These are phyloP conservation scores for Debaryomyces subglobosus DNA, from an alignment of 1,139 yeast genomes.

Conservation along the genomic window DNA sequence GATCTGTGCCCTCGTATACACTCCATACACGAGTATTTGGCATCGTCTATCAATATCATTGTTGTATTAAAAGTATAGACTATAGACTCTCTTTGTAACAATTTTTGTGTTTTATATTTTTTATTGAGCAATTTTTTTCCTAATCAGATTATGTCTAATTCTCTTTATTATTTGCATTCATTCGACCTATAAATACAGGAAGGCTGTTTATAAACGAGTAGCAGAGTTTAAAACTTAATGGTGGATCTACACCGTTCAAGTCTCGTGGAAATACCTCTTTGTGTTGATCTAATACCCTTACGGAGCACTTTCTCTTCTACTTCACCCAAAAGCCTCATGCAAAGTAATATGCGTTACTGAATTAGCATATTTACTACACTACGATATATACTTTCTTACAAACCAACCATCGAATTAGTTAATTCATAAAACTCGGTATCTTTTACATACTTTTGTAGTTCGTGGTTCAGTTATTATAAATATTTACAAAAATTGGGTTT, in stretches of 20 bases:
- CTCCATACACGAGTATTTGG: constrained; percentile 85
- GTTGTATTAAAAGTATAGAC: background rate
- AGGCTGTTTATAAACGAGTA: background rate
- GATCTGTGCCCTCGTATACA: constrained; percentile 95
- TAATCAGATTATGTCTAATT: background rate
- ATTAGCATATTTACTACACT: background rate
- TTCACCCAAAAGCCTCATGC: background rate
- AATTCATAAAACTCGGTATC: background rate
- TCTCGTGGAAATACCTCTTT: background rate
- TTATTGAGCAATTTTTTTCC: constrained; percentile 7
- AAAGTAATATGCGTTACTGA: background rate
- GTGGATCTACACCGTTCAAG: too few relatives aligned
- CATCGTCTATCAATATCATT: constrained; percentile 86
- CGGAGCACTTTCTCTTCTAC: background rate
- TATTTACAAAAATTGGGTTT: background rate
- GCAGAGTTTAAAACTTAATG: background rate
- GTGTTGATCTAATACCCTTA: background rate
- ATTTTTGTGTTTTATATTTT: background rate
- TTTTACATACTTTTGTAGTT: background rate
- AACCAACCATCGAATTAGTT: background rate
- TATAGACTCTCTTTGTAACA: background rate
- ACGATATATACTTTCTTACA: background rate
- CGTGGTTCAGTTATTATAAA: background rate
- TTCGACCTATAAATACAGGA: background rate
- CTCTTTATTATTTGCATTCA: background rate